Evolutionary conservation across 2,329 filamentous ascomycete species (phyloP), one percentile per base, ranked within the genome.

Genomic region (Aspergillus candidus): DNA sequence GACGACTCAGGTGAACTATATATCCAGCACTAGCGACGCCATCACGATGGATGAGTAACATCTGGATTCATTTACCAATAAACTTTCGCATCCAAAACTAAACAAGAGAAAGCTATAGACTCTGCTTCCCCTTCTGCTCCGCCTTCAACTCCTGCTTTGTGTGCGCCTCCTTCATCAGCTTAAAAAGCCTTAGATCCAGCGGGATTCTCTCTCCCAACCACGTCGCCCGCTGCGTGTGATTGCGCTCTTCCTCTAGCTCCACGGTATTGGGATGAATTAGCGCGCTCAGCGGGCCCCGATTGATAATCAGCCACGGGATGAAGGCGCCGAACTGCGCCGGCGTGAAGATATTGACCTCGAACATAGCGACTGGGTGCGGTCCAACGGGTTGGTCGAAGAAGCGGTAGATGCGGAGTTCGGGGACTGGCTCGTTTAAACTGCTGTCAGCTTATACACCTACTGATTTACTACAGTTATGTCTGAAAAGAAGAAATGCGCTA

Each of bases 321-420:
- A 95, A 94, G 0, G 90, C 89, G 0, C 89, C 89, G 59, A 95
- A 95, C 63, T 95, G 86, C 3, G 80, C 82, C 0, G 89, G 90
- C 0, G 83, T 88, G 63, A 91, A 88, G 14, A 95, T 36, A 55
- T 94, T 94, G 36, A 95, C 88, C 67, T 96, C 90, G 57, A 95
- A 95, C 88, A 94, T 95, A 41, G 82, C 85, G 1, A 88, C 66
- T 0, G 85, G 83, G 63, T 95, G 89, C 0, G 89, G 89, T 0
- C 89, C 90, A 22, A 95, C 67, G 0, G 89, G 88, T 11, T 71
- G 67, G 52, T 93, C 84, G 78, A 80, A 94, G 52, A 94, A 72
- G 11, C 67, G 73, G 63, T 95, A 94, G 55, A 94, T 84, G 42
- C 88, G 78, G 13, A 94, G 73, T 62, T 95, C 89, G 7, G 89